These are phyloP conservation scores for Poronia punctata DNA, from an alignment of 495 filamentous ascomycete genomes.

Conservation along the genomic window DNA sequence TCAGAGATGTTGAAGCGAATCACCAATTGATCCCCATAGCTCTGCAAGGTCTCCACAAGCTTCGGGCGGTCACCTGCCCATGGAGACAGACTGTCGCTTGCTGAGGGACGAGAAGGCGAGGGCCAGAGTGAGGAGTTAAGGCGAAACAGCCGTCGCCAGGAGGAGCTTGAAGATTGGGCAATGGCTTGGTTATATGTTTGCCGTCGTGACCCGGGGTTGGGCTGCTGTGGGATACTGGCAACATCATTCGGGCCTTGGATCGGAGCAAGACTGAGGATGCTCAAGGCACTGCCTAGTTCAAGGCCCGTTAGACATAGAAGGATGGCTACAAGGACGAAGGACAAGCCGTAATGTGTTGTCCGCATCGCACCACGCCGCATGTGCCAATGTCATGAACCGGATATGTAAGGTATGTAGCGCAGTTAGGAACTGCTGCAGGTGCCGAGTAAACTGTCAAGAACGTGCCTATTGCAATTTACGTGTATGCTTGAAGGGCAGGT, in stretches of 20 bases:
- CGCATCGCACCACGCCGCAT: too few species aligned
- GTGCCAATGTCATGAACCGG: too few species aligned
- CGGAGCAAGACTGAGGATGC: conserved; percentile 9
- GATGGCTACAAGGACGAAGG: conserved; percentile 2
- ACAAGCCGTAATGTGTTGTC: background rate
- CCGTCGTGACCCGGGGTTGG: background rate
- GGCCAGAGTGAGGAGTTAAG: conserved; percentile 10
- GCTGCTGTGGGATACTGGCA: background rate
- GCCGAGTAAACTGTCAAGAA: too few species aligned
- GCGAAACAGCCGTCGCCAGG: conserved; percentile 19
- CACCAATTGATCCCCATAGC: conserved; percentile 78
- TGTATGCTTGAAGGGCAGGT: too few species aligned
- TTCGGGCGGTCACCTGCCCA: conserved; percentile 28
- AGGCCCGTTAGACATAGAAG: conserved; percentile 1
- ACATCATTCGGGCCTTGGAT: background rate
- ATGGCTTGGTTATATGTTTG: too few species aligned
- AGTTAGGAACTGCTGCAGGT: too few species aligned
- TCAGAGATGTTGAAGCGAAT: conserved; percentile 77
- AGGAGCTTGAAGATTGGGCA: conserved; percentile 10
- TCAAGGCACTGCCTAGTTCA: background rate
- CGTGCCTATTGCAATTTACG: too few species aligned
- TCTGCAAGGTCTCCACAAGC: conserved; percentile 17
- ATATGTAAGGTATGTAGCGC: too few species aligned
- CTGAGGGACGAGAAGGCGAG: conserved; percentile 13
- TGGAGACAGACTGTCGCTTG: conserved; percentile 10